phyloP scores from a whole-genome alignment of 2,329 filamentous ascomycete species.

The Tympanopsis confertula region DNA sequence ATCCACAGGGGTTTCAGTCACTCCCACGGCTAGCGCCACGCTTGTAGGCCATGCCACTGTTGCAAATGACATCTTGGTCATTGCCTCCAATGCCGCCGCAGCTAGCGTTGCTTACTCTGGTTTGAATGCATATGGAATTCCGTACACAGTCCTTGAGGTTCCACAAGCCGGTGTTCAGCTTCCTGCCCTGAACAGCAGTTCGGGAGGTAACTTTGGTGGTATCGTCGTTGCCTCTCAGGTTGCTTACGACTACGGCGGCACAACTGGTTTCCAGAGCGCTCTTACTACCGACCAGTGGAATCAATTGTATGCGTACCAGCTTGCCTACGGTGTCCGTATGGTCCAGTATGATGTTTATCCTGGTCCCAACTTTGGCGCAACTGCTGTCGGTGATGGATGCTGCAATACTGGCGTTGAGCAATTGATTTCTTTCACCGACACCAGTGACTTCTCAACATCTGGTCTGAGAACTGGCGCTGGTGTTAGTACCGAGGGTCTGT shows the following conservation, averaged over 20 bases:
- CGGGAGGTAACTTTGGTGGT: constrained; percentile 43
- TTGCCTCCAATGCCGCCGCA: constrained; percentile 37
- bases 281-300: constrained; percentile 44
- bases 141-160: constrained; percentile 41
- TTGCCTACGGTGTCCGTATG: constrained; percentile 44
- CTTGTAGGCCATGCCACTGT: constrained; percentile 4
- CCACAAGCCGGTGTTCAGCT: constrained; percentile 36
- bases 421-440: constrained; percentile 39
- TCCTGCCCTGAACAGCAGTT: constrained; percentile 34
- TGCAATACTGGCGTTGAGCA: constrained; percentile 35
- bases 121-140: constrained; percentile 48
- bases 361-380: constrained; percentile 18
- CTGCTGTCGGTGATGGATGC: constrained; percentile 22
- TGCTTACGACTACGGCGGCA: constrained; percentile 34
- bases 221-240: constrained; percentile 43
- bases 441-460: constrained; percentile 37
- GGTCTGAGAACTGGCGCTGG: constrained; percentile 36
- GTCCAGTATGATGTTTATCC: constrained; percentile 47
- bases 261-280: constrained; percentile 32
- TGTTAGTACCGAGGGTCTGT: constrained; percentile 37
- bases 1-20: too few relatives aligned
- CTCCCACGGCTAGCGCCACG: too few relatives aligned
- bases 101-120: constrained; percentile 36
- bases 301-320: constrained; percentile 43
- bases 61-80: constrained; percentile 38